Evolutionary conservation across 2,329 filamentous ascomycete species (phyloP), one percentile per base, ranked within the genome.

Genomic region (Phaeosphaeriaceae sp.): DNA sequence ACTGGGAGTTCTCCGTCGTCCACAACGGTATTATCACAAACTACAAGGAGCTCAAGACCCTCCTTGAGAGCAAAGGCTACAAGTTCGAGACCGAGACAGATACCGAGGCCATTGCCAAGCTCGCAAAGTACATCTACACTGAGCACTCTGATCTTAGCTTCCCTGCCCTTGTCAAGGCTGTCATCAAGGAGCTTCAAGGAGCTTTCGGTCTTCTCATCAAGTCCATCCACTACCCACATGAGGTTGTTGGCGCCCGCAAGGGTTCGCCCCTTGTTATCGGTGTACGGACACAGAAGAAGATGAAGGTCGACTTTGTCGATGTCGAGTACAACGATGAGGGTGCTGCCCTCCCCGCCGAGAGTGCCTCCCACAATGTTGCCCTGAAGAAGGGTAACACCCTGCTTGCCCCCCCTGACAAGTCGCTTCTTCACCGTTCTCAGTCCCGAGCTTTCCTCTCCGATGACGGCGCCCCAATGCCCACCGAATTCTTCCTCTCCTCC

Each of bases 21-120:
- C 94, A 99, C 88, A 99, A 99, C 79, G 94, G 94, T 73, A 99
- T 99, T 83, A 99, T 99, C 79, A 99, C 94, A 81, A 99, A 99
- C 85, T 99, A 99, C 86, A 99, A 99, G 84, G 94, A 99, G 81
- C 82, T 99, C 69, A 96, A 93, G 86, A 90, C 89, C 56, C 87
- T 99, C 58, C 84, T 99, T 64, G 85, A 88, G 79, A 84, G 83
- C 82, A 99, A 97, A 85, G 94, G 94, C 73, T 96, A 96, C 87
- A 89, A 87, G 72, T 99, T 99, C 75, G 94, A 99, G 87, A 99
- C 94, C 43, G 93, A 99, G 79, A 99, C 94, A 63, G 94, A 99
- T 73, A 99, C 94, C 44, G 94, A 99, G 81, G 97, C 93, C 77
- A 99, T 99, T 77, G 94, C 94, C 63, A 99, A 97, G 83, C 87